Conservation (phyloP, 257 asterid genomes). For the Solanum chilense region DNA sequence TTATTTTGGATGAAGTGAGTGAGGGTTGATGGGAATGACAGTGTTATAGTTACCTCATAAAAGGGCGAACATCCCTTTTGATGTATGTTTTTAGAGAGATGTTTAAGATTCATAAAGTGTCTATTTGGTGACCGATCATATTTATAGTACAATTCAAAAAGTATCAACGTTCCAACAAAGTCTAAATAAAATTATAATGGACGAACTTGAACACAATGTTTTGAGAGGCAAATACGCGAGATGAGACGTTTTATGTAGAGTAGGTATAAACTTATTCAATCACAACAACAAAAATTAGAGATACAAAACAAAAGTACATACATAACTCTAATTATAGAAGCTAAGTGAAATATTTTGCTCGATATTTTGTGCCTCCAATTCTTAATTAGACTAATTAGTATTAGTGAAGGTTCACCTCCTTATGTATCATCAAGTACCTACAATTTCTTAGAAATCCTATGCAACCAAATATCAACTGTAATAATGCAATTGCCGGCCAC, state of each 20-base stretch:
- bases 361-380: neutral
- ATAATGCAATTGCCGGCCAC: neutral
- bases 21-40: too few species aligned
- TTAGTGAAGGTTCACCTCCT: neutral
- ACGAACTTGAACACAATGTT: neutral
- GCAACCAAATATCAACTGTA: neutral
- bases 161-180: neutral
- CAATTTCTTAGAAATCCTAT: neutral
- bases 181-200: neutral
- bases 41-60: too few species aligned
- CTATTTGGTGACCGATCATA: neutral
- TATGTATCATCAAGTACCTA: neutral
- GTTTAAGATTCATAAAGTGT: neutral
- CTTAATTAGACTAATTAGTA: neutral
- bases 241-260: neutral
- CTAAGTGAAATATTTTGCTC: neutral
- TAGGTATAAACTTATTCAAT: neutral
- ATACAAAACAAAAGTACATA: neutral
- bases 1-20: too few species aligned
- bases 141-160: neutral
- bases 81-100: too few species aligned
- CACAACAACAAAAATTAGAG: neutral
- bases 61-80: too few species aligned
- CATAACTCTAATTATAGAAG: neutral
- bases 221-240: neutral